Evolutionary conservation across 2,329 filamentous ascomycete genomes (phyloP).

Genomic region (Neofusicoccum sp.): DNA sequence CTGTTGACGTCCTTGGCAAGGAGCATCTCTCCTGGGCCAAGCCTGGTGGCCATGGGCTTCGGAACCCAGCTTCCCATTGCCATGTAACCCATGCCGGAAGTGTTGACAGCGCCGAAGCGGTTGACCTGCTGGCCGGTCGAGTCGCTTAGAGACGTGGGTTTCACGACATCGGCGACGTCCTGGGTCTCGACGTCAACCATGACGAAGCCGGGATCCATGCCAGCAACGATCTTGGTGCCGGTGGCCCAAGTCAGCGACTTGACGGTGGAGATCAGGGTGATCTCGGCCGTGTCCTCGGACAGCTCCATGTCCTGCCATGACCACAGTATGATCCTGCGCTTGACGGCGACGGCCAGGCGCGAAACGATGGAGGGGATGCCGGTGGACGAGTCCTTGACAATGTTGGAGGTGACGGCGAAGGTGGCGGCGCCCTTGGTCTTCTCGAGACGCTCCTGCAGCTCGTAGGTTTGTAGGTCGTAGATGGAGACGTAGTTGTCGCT

Average conservation of each 20-base stretch:
- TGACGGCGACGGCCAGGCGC: constrained; percentile 86
- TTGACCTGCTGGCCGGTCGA: constrained; percentile 66
- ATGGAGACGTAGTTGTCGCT: constrained; percentile 89
- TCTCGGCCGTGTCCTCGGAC: constrained; percentile 70
- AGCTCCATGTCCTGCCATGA: constrained; percentile 96
- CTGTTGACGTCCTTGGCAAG: constrained; percentile 99
- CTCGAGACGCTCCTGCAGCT: constrained; percentile 75
- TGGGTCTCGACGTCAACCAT: constrained; percentile 81
- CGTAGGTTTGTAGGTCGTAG: constrained; percentile 84
- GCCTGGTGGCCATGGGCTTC: constrained; percentile 80
- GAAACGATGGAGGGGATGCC: constrained; percentile 93
- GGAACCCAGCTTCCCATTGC: constrained; percentile 90
- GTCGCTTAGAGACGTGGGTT: constrained; percentile 71
- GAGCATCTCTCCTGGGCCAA: constrained; percentile 81
- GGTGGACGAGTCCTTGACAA: constrained; percentile 84
- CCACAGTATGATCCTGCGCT: constrained; percentile 87
- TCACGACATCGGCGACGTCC: constrained; percentile 75
- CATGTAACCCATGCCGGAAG: constrained; percentile 94
- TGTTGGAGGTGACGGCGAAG: constrained; percentile 94
- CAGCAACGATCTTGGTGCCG: constrained; percentile 82
- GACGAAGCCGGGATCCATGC: constrained; percentile 89
- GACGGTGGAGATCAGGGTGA: constrained; percentile 79
- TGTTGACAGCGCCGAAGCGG: constrained; percentile 80
- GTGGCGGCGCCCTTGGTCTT: constrained; percentile 86
- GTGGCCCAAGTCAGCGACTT: constrained; percentile 90